These are phyloP conservation scores for Aspergillus funiculosus DNA, from an alignment of 495 filamentous ascomycete genomes.

Conservation along the genomic window DNA sequence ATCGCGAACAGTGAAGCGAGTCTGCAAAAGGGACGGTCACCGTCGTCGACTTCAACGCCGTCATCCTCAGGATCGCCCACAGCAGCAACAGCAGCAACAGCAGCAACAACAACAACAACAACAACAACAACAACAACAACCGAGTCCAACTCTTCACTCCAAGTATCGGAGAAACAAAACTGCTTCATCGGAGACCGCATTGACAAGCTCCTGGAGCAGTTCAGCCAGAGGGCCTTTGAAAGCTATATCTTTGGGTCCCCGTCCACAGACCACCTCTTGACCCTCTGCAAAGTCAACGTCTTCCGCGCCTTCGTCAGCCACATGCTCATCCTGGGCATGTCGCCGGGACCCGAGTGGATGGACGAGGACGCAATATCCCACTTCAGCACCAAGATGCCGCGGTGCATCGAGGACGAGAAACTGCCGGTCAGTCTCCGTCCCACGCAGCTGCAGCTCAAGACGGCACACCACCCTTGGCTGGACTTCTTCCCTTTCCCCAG, in stretches of 20 bases:
- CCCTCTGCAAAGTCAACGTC: conserved; percentile 38
- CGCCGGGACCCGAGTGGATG: conserved; percentile 20
- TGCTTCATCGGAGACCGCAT: conserved; percentile 5
- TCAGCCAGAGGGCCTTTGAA: conserved; percentile 27
- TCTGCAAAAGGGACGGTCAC: background rate
- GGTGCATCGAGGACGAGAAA: conserved; percentile 8
- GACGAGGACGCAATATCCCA: conserved; percentile 30
- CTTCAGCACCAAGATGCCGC: conserved; percentile 20
- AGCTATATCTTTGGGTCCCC: conserved; percentile 30
- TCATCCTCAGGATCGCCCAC: background rate
- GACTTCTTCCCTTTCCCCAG: conserved; percentile 48
- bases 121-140: too few relatives aligned
- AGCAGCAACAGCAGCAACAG: background rate
- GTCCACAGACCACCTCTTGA: conserved; percentile 37
- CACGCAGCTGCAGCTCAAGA: conserved; percentile 37
- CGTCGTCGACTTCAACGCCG: too few relatives aligned
- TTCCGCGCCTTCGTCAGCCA: conserved; percentile 33
- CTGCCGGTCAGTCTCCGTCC: conserved; percentile 42
- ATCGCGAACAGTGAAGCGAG: conserved; percentile 9
- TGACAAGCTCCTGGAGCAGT: conserved; percentile 17
- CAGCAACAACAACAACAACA: background rate
- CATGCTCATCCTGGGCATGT: conserved; percentile 22
- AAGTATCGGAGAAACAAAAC: background rate
- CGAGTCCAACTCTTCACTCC: background rate
- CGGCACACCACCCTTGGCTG: conserved; percentile 48